Percentiles rank a stretch among this genome's conserved stretches.
Conservation (phyloP, 805 yeast species). For the Metschnikowia cerradonensis region DNA sequence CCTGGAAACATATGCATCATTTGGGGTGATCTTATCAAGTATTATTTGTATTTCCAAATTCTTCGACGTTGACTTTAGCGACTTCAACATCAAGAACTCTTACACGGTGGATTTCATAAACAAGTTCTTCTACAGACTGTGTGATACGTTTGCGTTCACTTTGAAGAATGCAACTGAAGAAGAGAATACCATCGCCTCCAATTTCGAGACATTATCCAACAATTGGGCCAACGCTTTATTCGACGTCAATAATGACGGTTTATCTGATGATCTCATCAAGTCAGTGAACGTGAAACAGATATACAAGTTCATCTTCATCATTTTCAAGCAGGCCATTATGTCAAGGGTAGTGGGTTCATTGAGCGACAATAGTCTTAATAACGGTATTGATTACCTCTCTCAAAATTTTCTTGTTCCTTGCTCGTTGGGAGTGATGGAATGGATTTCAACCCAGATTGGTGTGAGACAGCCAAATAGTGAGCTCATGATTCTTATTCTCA, state of each 20-base stretch:
- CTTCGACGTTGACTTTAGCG: conserved; percentile 26
- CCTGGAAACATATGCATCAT: conserved; percentile 65
- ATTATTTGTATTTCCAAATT: conserved; percentile 23
- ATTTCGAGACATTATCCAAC: conserved; percentile 37
- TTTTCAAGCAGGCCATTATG: conserved; percentile 66
- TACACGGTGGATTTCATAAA: conserved; percentile 32
- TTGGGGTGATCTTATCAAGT: conserved; percentile 53
- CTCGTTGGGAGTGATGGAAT: conserved; percentile 37
- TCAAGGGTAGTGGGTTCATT: conserved; percentile 56
- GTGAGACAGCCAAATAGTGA: conserved; percentile 11
- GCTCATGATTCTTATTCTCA: conserved; percentile 11
- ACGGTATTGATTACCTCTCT: conserved; percentile 82
- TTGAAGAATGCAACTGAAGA: conserved; percentile 20
- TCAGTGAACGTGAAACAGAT: conserved; percentile 64
- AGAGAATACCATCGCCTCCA: conserved; percentile 26
- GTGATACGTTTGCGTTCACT: conserved; percentile 26
- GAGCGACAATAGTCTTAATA: conserved; percentile 56
- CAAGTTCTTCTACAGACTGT: conserved; percentile 29
- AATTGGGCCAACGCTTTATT: conserved; percentile 81
- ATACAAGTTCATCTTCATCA: conserved; percentile 63
- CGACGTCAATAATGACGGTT: conserved; percentile 62
- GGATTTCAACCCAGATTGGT: conserved; percentile 22
- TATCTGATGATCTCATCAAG: conserved; percentile 77
- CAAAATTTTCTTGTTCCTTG: conserved; percentile 70
- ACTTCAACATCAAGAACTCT: conserved; percentile 25